phyloP scores from a whole-genome alignment of 1,139 yeast species.

The Protomyces lactucae-debilis region DNA sequence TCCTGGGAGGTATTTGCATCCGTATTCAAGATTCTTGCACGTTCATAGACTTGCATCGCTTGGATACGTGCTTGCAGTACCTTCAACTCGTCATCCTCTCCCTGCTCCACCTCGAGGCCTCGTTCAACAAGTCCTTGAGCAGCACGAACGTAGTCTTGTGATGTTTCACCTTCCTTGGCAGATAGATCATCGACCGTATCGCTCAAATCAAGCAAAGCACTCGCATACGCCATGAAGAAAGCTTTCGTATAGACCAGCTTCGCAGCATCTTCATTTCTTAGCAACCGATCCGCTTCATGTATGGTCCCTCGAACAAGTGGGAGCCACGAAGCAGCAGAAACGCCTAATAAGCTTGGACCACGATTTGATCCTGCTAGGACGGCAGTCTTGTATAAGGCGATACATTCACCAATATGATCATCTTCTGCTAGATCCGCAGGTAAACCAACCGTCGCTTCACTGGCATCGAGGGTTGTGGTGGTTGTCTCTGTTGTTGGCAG shows the following conservation, averaged over 20 bases:
- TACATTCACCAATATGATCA: slow-evolving; percentile 70
- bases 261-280: slow-evolving; percentile 44
- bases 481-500: neutral
- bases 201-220: slow-evolving; percentile 66
- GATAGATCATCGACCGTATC: slow-evolving; percentile 35
- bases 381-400: slow-evolving; percentile 53
- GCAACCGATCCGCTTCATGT: slow-evolving; percentile 82
- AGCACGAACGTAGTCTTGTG: slow-evolving; percentile 58
- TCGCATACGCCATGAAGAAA: slow-evolving; percentile 70
- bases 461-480: slow-evolving; percentile 29
- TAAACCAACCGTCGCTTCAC: slow-evolving; percentile 61
- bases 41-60: neutral
- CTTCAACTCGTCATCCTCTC: neutral
- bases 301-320: slow-evolving; percentile 69
- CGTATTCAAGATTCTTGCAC: too few species aligned
- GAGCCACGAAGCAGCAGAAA: slow-evolving; percentile 30
- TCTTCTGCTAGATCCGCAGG: slow-evolving; percentile 66
- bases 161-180: slow-evolving; percentile 41
- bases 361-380: slow-evolving; percentile 5
- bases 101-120: slow-evolving; percentile 47
- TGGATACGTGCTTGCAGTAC: neutral
- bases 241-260: slow-evolving; percentile 47
- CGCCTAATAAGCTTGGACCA: slow-evolving; percentile 11
- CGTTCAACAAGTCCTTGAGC: slow-evolving; percentile 63
- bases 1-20: too few species aligned